A percentile compares a stretch with the other conserved stretches of the same genome.
phyloP scores from a whole-genome alignment of 495 filamentous ascomycete species.

The Aspergillus baeticus region DNA sequence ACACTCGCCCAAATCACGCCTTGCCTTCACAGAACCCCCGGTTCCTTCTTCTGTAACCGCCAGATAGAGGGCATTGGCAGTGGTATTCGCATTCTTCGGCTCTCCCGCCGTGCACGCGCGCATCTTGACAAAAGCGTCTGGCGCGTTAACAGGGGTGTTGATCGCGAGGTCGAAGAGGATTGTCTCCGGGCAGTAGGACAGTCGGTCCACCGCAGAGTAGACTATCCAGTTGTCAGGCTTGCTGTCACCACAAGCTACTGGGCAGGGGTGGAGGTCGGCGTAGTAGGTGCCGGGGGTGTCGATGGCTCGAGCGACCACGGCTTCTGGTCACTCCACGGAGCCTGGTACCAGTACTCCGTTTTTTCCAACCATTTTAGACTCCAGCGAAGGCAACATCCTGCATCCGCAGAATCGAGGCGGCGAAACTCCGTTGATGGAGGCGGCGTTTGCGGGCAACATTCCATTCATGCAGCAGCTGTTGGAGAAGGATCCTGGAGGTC shows the following conservation, averaged over 20 bases:
- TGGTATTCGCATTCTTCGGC: not conserved
- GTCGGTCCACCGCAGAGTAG: conserved; percentile 14
- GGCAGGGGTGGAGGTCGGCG: conserved; percentile 12
- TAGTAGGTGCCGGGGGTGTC: conserved; percentile 5
- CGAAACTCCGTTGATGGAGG: not conserved
- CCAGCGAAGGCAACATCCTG: not conserved
- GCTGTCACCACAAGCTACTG: conserved; percentile 1
- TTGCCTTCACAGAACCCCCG: not conserved
- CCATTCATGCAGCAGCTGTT: not conserved
- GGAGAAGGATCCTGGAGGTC: not conserved
- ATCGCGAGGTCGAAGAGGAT: conserved; percentile 23
- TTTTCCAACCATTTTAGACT: not conserved
- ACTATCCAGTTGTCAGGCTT: conserved; percentile 18
- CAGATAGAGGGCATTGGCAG: conserved; percentile 1
- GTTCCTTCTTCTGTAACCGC: not conserved
- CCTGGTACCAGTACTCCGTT: not conserved
- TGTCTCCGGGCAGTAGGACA: conserved; percentile 14
- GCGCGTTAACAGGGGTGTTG: conserved; percentile 16
- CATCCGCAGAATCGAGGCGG: not conserved
- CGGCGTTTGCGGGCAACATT: not conserved
- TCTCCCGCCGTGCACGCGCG: conserved; percentile 16
- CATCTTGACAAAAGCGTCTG: conserved; percentile 11
- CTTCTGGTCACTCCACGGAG: not conserved
- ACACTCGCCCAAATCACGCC: not conserved
- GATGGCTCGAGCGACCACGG: not conserved